Evolutionary conservation across 345 rosid species (phyloP).

Genomic region (Citrus sp.): DNA sequence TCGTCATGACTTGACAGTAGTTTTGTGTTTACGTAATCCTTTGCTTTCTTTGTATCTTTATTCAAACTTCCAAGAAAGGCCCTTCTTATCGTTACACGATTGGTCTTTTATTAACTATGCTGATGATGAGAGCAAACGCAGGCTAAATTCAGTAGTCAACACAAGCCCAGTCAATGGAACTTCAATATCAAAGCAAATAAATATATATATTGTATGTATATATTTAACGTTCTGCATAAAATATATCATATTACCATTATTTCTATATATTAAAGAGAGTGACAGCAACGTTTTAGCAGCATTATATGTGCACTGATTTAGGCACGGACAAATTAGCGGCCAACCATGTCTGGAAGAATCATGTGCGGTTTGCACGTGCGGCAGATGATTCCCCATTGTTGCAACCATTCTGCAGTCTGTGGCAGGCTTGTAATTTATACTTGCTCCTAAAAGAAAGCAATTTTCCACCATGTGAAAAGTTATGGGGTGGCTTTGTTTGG

Average conservation of each 20-base stretch:
- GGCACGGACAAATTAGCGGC: constrained; percentile 4
- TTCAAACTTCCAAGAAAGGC: not conserved
- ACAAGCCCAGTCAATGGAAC: not conserved
- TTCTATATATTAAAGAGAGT: not conserved
- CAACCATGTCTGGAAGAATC: constrained; percentile 14
- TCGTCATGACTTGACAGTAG: not conserved
- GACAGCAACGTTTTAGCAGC: constrained; percentile 7
- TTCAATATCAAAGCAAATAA: not conserved
- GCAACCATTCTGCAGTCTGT: not conserved
- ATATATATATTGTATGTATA: not conserved
- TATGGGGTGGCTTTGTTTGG: constrained; percentile 19
- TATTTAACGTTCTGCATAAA: not conserved
- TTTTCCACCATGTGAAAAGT: constrained; percentile 21
- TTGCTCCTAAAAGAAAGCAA: not conserved
- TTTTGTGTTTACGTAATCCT: not conserved
- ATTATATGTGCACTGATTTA: constrained; percentile 8
- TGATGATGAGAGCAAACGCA: not conserved
- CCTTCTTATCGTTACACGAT: not conserved
- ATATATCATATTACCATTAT: not conserved
- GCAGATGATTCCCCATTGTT: constrained; percentile 13
- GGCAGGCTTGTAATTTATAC: not conserved
- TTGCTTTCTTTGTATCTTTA: not conserved
- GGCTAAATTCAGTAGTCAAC: constrained; percentile 10
- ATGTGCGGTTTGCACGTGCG: constrained; percentile 19
- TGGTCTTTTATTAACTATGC: not conserved